phyloP scores from a whole-genome alignment of 2,329 filamentous ascomycete species.

The Fusarium sp. region DNA sequence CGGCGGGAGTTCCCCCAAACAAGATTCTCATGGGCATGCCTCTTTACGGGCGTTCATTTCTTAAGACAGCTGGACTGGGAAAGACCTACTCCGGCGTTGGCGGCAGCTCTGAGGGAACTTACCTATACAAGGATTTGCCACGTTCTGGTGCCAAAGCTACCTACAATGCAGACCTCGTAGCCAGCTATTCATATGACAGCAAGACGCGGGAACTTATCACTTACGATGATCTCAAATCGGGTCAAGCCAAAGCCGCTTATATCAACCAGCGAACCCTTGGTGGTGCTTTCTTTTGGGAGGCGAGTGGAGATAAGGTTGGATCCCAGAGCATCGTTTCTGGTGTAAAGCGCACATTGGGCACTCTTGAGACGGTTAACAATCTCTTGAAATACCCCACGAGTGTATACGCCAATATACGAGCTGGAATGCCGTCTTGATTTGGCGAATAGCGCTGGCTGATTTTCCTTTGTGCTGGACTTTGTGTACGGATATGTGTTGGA shows the following conservation, averaged over 20 bases:
- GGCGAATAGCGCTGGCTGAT: neutral
- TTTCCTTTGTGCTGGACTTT: conserved; percentile 8
- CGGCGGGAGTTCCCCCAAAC: conserved; percentile 62
- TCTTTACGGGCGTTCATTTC: conserved; percentile 81
- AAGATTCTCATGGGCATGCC: conserved; percentile 83
- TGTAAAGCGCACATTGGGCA: conserved; percentile 56
- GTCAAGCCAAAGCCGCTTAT: conserved; percentile 69
- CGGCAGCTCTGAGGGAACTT: conserved; percentile 71
- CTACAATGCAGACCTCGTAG: conserved; percentile 65
- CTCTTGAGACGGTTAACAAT: conserved; percentile 61
- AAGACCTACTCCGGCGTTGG: conserved; percentile 70
- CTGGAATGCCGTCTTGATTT: conserved; percentile 43
- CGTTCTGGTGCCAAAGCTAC: conserved; percentile 63
- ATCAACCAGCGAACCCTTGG: conserved; percentile 69
- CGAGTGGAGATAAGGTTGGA: conserved; percentile 68
- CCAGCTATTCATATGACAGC: conserved; percentile 77
- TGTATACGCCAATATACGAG: conserved; percentile 66
- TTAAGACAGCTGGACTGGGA: conserved; percentile 73
- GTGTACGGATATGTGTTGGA: neutral
- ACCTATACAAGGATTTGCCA: conserved; percentile 79
- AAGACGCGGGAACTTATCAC: conserved; percentile 69
- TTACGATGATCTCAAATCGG: conserved; percentile 71
- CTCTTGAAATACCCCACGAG: conserved; percentile 65
- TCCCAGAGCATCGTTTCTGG: conserved; percentile 66
- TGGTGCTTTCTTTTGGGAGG: conserved; percentile 88